Evolutionary conservation across 2,329 filamentous ascomycete species (phyloP).

Genomic region (Parascedosporium putredinis): DNA sequence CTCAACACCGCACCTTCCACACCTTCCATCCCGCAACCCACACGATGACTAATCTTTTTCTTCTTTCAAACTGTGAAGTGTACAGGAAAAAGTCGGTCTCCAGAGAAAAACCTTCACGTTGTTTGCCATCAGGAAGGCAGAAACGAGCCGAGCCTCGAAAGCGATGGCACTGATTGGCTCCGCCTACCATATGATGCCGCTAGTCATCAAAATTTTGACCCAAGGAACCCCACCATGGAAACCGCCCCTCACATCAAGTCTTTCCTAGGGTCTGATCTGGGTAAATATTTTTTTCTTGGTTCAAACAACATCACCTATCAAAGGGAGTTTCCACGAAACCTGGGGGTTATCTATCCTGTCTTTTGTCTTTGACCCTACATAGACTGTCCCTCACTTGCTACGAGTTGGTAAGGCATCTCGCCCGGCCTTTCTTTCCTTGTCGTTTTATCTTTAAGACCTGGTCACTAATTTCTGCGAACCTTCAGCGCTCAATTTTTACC

Average conservation of each 20-base stretch:
- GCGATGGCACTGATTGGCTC: not conserved
- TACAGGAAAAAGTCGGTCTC: not conserved
- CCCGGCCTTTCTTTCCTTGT: not conserved
- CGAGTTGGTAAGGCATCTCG: not conserved
- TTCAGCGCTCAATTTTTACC: conserved; percentile 4
- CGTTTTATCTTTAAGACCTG: not conserved
- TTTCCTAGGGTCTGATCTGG: not conserved
- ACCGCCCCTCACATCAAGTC: conserved; percentile 3
- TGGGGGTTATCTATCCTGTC: not conserved
- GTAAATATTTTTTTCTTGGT: conserved; percentile 5
- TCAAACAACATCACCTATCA: conserved; percentile 1
- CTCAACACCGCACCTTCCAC: not conserved
- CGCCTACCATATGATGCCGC: not conserved
- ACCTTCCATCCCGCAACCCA: not conserved
- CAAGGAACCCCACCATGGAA: not conserved
- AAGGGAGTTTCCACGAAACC: not conserved
- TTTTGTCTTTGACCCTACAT: conserved; percentile 1
- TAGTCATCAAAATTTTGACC: conserved; percentile 8
- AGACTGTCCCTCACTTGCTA: not conserved
- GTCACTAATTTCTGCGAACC: not conserved
- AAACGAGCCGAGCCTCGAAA: not conserved
- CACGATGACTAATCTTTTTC: not conserved
- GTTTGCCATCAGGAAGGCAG: conserved; percentile 1
- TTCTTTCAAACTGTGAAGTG: too few relatives aligned
- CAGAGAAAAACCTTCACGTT: not conserved